These are phyloP conservation scores for Fusarium xylarioides DNA, from an alignment of 2,329 filamentous ascomycete genomes.

Conservation along the genomic window DNA sequence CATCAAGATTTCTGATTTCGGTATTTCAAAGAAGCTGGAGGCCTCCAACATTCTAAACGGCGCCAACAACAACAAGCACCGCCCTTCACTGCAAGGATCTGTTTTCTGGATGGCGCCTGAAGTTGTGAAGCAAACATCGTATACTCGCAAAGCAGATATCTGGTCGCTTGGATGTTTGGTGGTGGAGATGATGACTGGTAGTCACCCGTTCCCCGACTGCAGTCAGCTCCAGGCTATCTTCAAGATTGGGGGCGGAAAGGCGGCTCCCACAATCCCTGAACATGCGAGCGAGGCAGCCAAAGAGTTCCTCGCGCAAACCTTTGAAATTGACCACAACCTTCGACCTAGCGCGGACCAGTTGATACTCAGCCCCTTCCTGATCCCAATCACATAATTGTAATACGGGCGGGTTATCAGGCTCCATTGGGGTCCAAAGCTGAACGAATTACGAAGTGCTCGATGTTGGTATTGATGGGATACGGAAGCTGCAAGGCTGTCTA, in stretches of 20 bases:
- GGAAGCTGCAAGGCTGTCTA: not conserved
- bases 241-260: slow-evolving; percentile 91
- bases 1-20: slow-evolving; percentile 99
- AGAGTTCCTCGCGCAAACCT: slow-evolving; percentile 85
- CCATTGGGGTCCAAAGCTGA: not conserved
- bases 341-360: slow-evolving; percentile 92
- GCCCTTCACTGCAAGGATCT: slow-evolving; percentile 89
- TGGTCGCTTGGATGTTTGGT: slow-evolving; percentile 97
- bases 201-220: slow-evolving; percentile 95
- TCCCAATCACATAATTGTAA: slow-evolving; percentile 66
- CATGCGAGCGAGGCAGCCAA: slow-evolving; percentile 85
- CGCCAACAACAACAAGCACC: slow-evolving; percentile 72
- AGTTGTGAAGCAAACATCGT: slow-evolving; percentile 96
- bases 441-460: slow-evolving; percentile 15
- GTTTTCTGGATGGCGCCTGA: slow-evolving; percentile 99
- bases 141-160: slow-evolving; percentile 98
- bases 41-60: slow-evolving; percentile 82
- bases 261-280: slow-evolving; percentile 87
- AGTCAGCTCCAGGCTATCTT: slow-evolving; percentile 98
- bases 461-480: not conserved
- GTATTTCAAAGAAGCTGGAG: slow-evolving; percentile 97
- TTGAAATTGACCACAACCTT: slow-evolving; percentile 94
- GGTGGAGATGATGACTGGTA: slow-evolving; percentile 99
- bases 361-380: slow-evolving; percentile 83
- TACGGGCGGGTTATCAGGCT: not conserved